phyloP scores from a whole-genome alignment of 176 grass and related monocot genomes.

The Ensete ventricosum region DNA sequence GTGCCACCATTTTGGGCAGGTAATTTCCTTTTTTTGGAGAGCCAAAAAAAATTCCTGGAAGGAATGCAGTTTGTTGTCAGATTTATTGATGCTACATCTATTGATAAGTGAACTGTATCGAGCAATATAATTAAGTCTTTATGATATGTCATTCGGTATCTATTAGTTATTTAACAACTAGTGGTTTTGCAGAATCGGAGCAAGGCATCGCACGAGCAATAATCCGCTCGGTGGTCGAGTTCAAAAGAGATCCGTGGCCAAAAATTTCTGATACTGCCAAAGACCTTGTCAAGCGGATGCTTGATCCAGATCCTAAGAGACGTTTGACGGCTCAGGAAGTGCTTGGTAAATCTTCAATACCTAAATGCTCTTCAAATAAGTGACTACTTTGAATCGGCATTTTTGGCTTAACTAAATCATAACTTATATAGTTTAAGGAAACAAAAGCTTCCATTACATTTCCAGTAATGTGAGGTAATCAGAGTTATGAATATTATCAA shows the following conservation, averaged over 20 bases:
- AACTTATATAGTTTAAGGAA: not conserved
- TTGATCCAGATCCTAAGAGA: slow-evolving; percentile 13
- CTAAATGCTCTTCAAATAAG: not conserved
- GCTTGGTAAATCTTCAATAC: not conserved
- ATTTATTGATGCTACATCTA: not conserved
- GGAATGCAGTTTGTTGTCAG: not conserved
- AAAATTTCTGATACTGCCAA: slow-evolving; percentile 15
- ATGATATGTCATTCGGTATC: not conserved
- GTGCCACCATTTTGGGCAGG: slow-evolving; percentile 21
- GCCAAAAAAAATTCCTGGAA: not conserved
- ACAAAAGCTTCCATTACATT: not conserved
- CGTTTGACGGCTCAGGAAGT: slow-evolving; percentile 20
- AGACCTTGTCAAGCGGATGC: slow-evolving; percentile 16
- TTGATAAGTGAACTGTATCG: not conserved
- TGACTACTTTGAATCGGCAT: not conserved
- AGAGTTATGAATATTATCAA: not conserved
- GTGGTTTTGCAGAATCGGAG: slow-evolving; percentile 2
- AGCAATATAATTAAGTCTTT: not conserved
- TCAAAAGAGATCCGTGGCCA: slow-evolving; percentile 21
- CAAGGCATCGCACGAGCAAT: slow-evolving; percentile 17
- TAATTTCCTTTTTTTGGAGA: not conserved
- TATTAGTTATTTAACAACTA: not conserved
- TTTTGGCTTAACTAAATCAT: not conserved
- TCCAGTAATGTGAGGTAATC: not conserved
- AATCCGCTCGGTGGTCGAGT: slow-evolving; percentile 6